A percentile compares a stretch with the other conserved stretches of the same genome.
Conservation (phyloP, 805 yeast genomes). For the Kodamaea jinghongensis region DNA sequence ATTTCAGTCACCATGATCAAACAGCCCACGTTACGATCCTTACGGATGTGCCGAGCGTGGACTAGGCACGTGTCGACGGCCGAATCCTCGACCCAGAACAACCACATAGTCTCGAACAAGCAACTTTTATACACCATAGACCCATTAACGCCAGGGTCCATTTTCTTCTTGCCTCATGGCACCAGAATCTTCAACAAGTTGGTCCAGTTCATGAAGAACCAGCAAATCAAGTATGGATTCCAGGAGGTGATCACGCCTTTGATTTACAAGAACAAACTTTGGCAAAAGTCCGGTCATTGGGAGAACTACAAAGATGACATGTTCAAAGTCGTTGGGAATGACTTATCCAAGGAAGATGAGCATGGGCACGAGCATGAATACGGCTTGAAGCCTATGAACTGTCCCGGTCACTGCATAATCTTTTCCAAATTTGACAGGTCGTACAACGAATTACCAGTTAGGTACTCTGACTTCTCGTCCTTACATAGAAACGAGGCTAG, state of each 20-base stretch:
- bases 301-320: constrained; percentile 89
- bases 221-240: constrained; percentile 77
- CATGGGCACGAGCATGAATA: constrained; percentile 38
- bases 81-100: constrained; percentile 33
- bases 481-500: constrained; percentile 92
- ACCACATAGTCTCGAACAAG: constrained; percentile 50
- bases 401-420: constrained; percentile 92
- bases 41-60: too few relatives aligned
- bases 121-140: constrained; percentile 81
- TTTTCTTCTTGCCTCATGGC: constrained; percentile 91
- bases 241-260: constrained; percentile 92
- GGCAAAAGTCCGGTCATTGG: constrained; percentile 97
- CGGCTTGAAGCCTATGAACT: constrained; percentile 92
- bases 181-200: constrained; percentile 80
- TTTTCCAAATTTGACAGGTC: constrained; percentile 75
- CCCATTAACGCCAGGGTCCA: constrained; percentile 83
- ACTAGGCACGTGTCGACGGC: background rate
- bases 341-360: constrained; percentile 26
- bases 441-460: constrained; percentile 79
- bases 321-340: constrained; percentile 78
- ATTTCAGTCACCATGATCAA: too few relatives aligned
- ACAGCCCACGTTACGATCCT: too few relatives aligned
- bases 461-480: constrained; percentile 86
- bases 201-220: constrained; percentile 78
- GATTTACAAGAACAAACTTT: constrained; percentile 74